Evolutionary conservation across 106 monocot genomes (phyloP).

Genomic region (Dioscorea dumetorum): DNA sequence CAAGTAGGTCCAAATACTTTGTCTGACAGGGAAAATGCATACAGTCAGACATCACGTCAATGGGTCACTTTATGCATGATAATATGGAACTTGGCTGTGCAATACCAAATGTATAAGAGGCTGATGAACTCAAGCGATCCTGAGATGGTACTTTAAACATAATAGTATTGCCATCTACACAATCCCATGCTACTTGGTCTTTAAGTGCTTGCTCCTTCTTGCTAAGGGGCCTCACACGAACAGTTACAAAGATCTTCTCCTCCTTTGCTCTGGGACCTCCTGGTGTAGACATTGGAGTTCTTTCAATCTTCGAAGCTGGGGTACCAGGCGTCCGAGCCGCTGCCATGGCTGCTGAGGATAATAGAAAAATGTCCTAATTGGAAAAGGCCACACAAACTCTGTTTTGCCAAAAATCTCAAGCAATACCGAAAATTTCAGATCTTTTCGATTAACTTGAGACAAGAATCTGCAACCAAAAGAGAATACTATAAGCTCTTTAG

Average conservation of each 20-base stretch:
- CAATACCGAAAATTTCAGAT: too few species aligned
- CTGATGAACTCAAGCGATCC: conserved; percentile 44
- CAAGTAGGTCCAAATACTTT: conserved; percentile 82
- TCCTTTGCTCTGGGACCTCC: conserved; percentile 51
- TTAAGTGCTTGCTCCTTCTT: conserved; percentile 58
- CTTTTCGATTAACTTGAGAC: too few species aligned
- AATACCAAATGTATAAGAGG: conserved; percentile 74
- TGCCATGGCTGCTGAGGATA: conserved; percentile 3
- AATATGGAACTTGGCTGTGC: background rate
- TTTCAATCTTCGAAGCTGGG: conserved; percentile 64
- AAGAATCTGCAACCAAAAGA: too few species aligned
- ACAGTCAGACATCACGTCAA: too few species aligned
- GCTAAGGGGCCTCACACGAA: conserved; percentile 78
- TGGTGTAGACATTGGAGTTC: conserved; percentile 42
- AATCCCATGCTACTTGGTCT: conserved; percentile 88
- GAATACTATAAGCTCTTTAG: too few species aligned
- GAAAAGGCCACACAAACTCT: too few species aligned
- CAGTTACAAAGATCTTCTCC: conserved; percentile 95
- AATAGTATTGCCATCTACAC: conserved; percentile 58
- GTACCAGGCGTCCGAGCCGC: conserved; percentile 37
- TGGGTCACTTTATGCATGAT: too few species aligned
- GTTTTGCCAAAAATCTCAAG: too few species aligned
- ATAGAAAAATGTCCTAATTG: too few species aligned
- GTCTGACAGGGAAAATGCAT: conserved; percentile 35
- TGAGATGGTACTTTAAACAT: conserved; percentile 43